Base-by-base conservation (phyloP, 345 rosid species). In the Excoecaria cochinchinensis region DNA sequence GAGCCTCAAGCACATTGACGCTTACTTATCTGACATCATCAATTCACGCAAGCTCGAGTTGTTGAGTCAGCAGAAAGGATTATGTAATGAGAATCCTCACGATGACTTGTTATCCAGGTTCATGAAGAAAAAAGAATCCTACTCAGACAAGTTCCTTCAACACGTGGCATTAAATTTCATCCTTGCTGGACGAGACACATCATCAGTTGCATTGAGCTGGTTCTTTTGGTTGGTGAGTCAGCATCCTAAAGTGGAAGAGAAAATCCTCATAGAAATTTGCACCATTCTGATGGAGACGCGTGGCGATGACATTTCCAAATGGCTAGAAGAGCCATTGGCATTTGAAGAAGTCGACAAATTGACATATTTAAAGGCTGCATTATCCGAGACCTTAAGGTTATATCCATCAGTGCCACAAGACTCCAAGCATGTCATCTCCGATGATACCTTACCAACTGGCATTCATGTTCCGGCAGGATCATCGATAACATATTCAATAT, bases 331-430 rank as follows among this genome's bases (percentile, higher is more conserved):
- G 31, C 84, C 88, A 4, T 76, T 85, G 8, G 82, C 3, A 69
- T 85, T 83, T 57, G 88, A 83, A 53, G 88, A 85, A 68, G 83
- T 83, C 11, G 86, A 85, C 79, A 85, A 83, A 17, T 59, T 85
- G 75, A 70, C 25, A 38, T 85, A 85, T 58, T 81, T 85, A 0
- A 79, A 75, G 68, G 88, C 88, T 44, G 86, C 88, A 51, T 75
- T 85, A 63, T 81, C 88, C 21, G 88, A 85, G 60, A 83, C 88
- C n/a, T 69, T 85, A n/a, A 71, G 88, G 78, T 76, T 85, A 6
- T 85, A 85, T 51, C 88, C 88, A 0, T 83, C 88, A 0, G 88
- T 85, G 53, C 88, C 88, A 12, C 77, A 85, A 75, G 88, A 85
- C 83, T 83, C 86, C 2, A 85, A 85, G 72, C 85, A 85, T 40